phyloP scores from a whole-genome alignment of 2,329 filamentous ascomycete species.

The Colletotrichum abscissum region DNA sequence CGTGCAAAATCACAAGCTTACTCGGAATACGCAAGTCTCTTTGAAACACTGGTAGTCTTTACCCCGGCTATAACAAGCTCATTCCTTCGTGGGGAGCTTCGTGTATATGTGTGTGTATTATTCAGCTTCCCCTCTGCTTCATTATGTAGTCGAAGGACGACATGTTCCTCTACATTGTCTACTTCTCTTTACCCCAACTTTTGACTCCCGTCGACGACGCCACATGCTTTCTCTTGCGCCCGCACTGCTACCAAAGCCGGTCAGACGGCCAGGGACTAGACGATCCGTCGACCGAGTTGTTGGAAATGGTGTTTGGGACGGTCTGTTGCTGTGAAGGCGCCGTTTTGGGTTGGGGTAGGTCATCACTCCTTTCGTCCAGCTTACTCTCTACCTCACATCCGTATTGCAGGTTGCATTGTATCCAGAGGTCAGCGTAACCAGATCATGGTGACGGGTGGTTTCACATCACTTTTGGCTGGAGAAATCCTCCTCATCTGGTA shows the following conservation, averaged over 20 bases:
- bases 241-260: conserved; percentile 9
- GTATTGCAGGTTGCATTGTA: too few species aligned
- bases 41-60: neutral
- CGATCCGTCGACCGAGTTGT: neutral
- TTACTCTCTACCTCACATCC: neutral
- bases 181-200: conserved; percentile 5
- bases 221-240: conserved; percentile 3
- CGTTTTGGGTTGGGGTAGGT: neutral
- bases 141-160: neutral
- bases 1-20: neutral
- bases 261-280: conserved; percentile 3
- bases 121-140: neutral
- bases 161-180: conserved; percentile 20
- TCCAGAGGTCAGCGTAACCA: too few species aligned
- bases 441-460: neutral
- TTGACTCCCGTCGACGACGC: neutral
- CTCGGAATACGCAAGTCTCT: neutral
- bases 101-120: neutral
- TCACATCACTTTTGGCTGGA: neutral
- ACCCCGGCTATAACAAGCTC: neutral
- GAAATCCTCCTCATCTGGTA: neutral
- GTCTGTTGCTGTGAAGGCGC: neutral
- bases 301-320: neutral
- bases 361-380: neutral
- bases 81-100: conserved; percentile 5